Evolutionary conservation across 805 yeast species (phyloP), one percentile per base, ranked within the genome.

Genomic region (Wickerhamomyces bisporus): DNA sequence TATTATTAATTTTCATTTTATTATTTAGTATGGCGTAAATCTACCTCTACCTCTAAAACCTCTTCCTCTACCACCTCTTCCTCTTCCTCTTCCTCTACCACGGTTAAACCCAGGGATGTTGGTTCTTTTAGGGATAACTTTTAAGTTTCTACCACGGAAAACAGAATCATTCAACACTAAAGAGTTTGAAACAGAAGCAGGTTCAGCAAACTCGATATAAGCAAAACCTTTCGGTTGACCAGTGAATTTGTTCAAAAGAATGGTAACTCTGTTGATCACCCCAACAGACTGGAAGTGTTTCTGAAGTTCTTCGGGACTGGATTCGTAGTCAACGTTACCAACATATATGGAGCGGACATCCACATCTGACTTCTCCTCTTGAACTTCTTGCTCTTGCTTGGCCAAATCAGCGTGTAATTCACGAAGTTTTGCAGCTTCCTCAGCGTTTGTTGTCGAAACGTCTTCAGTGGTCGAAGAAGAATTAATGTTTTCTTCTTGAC

Each of bases 141-240:
- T 85, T 49, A 87, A 65, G 43, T 73, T 75, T 41, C 95, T 70
- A 18, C 83, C 89, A 48, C 77, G 69, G 54, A 87, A 79, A 19
- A 67, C 62, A 1, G 81, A 65, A 23, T 82, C 91, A 51, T 85
- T 78, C 44, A 81, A 64, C 13, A 70, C 65, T 30, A 86, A 66
- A 2, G 95, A 94, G 43, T 72, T 68, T 15, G 73, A 65, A 6
- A 85, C 88, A 11, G 72, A 68, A n/a, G 70, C 68, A 11, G 76
- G 72, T 52, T 75, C 83, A n/a, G 79, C 73, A 54, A 86, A 87
- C 58, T 87, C 96, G 44, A 87, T 71, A 58, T 86, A 87, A 2
- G 95, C 95, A 62, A 72, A 86, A 1, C 96, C 96, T 60, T 82
- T 82, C 31, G 96, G 93, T 45, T 75, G 81, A 6, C 95, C 94